phyloP scores from a whole-genome alignment of 192 early-diverging fungal genomes.

The Coemansia sp. region DNA sequence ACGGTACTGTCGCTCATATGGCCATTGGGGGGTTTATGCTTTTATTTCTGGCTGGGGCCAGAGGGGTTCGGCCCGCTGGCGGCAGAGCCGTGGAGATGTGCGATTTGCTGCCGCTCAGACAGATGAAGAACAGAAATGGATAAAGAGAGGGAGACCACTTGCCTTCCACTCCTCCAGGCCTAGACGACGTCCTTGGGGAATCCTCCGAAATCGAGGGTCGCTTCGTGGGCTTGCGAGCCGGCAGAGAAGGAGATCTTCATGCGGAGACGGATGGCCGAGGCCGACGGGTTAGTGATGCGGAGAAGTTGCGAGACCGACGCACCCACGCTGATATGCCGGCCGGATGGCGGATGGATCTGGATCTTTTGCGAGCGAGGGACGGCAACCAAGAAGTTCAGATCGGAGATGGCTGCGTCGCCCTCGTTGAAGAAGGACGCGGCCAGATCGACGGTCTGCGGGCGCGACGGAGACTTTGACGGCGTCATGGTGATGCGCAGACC shows the following conservation, averaged over 20 bases:
- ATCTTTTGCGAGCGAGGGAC: slow-evolving; percentile 90
- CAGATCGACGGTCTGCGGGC: slow-evolving; percentile 59
- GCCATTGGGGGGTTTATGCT: no score
- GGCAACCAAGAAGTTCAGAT: slow-evolving; percentile 82
- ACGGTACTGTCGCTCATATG: no score
- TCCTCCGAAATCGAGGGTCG: slow-evolving; percentile 37
- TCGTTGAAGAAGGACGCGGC: slow-evolving; percentile 65
- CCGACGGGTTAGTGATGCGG: slow-evolving; percentile 79
- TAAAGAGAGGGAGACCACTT: not conserved
- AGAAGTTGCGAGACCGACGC: slow-evolving; percentile 69
- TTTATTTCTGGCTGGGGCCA: no score
- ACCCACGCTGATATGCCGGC: slow-evolving; percentile 57
- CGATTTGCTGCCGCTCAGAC: no score
- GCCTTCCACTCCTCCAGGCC: no score
- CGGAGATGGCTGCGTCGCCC: slow-evolving; percentile 51
- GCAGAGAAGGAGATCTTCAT: slow-evolving; percentile 40
- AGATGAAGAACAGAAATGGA: no score
- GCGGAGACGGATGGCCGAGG: slow-evolving; percentile 49
- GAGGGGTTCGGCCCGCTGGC: no score
- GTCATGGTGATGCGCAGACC: slow-evolving; percentile 69
- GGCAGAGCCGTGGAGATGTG: no score
- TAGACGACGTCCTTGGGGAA: slow-evolving; percentile 29
- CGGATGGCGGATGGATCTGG: slow-evolving; percentile 74
- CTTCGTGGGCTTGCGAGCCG: slow-evolving; percentile 19
- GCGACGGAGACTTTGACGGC: slow-evolving; percentile 61